These are phyloP conservation scores for Phoma sp. DNA, from an alignment of 2,329 filamentous ascomycete genomes.

Conservation along the genomic window DNA sequence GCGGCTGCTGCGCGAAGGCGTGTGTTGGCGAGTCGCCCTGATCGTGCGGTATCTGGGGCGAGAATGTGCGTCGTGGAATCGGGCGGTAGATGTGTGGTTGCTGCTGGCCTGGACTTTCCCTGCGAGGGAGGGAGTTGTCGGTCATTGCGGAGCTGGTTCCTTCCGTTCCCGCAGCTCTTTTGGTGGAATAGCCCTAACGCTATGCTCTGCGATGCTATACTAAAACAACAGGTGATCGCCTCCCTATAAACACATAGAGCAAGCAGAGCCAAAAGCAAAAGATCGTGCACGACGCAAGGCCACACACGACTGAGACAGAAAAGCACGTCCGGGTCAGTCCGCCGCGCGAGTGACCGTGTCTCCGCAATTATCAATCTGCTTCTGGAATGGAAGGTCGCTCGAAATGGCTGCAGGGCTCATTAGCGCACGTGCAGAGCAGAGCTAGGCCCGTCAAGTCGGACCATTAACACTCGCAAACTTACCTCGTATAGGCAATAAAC, in stretches of 20 bases:
- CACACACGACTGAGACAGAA: background rate
- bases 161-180: background rate
- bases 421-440: conserved; percentile 31
- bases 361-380: conserved; percentile 25
- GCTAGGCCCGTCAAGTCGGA: conserved; percentile 18
- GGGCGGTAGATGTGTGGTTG: conserved; percentile 46
- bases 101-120: too few relatives aligned
- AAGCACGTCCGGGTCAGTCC: conserved; percentile 1
- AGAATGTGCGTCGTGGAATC: conserved; percentile 47
- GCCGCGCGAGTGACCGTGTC: conserved; percentile 1
- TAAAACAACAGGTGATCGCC: too few relatives aligned
- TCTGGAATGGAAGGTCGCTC: conserved; percentile 30
- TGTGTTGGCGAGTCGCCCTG: conserved; percentile 37
- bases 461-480: conserved; percentile 24
- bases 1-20: conserved; percentile 23
- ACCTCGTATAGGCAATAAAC: conserved; percentile 32
- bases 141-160: background rate
- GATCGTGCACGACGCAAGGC: too few relatives aligned
- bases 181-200: background rate
- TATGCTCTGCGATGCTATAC: too few relatives aligned
- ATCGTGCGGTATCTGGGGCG: conserved; percentile 20
- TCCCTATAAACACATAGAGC: conserved; percentile 11
- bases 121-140: background rate
- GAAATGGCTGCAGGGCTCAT: conserved; percentile 20
- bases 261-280: too few relatives aligned